Evolutionary conservation across 139 green algal species (phyloP), one percentile per base, ranked within the genome.

Genomic region (Coelastrella sp.): DNA sequence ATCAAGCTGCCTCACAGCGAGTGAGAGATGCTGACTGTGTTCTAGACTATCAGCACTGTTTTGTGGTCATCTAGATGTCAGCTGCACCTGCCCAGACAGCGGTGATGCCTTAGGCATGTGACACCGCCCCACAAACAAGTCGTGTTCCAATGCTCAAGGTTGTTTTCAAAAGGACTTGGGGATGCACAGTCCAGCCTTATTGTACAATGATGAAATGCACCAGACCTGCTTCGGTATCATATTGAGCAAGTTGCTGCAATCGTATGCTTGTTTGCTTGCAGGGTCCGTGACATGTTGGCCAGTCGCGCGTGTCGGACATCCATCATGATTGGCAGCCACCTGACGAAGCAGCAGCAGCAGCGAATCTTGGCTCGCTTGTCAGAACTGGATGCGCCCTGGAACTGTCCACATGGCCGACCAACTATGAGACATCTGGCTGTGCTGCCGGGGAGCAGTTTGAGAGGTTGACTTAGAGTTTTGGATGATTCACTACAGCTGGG

Each of bases 351-450:
- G 9, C 83, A 87, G 53, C 98, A 98, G 96, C 25, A 41, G 8
- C 73, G n/a, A 0, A 89, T 98, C 9, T 43, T 99, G 69, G 48
- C 74, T 2, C 89, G 94, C 34, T 88, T 99, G 50, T 78, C 93
- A 0, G 71, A 40, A 2, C 90, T 99, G 51, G 50, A 96, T 0
- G 88, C 93, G 8, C 97, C 97, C 2, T 99, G 96, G 96, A 99
- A 99, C 88, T 99, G 97, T 89, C 96, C 97, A 0, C 97, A 99
- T 87, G 97, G 97, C 4, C 84, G 97, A 23, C 97, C 97, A 38
- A 99, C 97, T n/a, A 98, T 99, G 96, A 78, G 96, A 0, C 96
- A 99, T 82, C 88, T 98, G 43, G 91, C 80, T 6, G 86, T 93
- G n/a, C 86, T 97, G 80, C 92, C 73, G 3, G 8, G 21, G 30